These are phyloP conservation scores for Candida nonsorbophila DNA, from an alignment of 805 yeast genomes.

Conservation along the genomic window DNA sequence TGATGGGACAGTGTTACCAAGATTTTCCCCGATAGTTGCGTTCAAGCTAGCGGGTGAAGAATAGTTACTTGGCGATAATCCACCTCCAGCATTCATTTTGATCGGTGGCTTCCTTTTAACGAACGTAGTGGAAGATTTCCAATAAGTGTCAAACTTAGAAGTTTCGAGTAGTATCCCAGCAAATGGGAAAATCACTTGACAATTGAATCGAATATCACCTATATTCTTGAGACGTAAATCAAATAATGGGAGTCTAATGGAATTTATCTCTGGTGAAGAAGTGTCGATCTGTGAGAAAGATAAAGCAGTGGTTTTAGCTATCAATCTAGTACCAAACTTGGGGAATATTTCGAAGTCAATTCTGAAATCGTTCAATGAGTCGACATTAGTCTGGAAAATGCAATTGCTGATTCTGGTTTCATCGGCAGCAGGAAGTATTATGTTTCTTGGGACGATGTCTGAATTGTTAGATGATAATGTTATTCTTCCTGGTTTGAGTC, in stretches of 20 bases:
- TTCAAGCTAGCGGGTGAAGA: slow-evolving; percentile 29
- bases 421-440: slow-evolving; percentile 72
- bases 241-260: slow-evolving; percentile 63
- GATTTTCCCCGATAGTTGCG: slow-evolving; percentile 7
- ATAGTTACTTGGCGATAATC: slow-evolving; percentile 37
- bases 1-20: slow-evolving; percentile 9
- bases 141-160: slow-evolving; percentile 89
- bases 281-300: slow-evolving; percentile 41
- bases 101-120: slow-evolving; percentile 18
- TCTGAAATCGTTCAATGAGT: slow-evolving; percentile 55
- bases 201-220: slow-evolving; percentile 74
- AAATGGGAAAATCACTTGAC: slow-evolving; percentile 85
- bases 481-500: slow-evolving; percentile 68
- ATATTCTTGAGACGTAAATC: slow-evolving; percentile 77
- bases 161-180: slow-evolving; percentile 80
- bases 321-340: slow-evolving; percentile 86
- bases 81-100: slow-evolving; percentile 31
- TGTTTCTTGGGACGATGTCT: slow-evolving; percentile 84
- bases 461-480: slow-evolving; percentile 72
- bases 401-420: slow-evolving; percentile 45
- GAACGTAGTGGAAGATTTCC: slow-evolving; percentile 81
- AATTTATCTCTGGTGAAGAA: slow-evolving; percentile 34
- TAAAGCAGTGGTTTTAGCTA: slow-evolving; percentile 83
- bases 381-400: slow-evolving; percentile 78
- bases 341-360: slow-evolving; percentile 91